Percentiles rank a stretch among this genome's conserved stretches.
Evolutionary conservation across 139 green algal species (phyloP).

Genomic region (Micromonas commoda): DNA sequence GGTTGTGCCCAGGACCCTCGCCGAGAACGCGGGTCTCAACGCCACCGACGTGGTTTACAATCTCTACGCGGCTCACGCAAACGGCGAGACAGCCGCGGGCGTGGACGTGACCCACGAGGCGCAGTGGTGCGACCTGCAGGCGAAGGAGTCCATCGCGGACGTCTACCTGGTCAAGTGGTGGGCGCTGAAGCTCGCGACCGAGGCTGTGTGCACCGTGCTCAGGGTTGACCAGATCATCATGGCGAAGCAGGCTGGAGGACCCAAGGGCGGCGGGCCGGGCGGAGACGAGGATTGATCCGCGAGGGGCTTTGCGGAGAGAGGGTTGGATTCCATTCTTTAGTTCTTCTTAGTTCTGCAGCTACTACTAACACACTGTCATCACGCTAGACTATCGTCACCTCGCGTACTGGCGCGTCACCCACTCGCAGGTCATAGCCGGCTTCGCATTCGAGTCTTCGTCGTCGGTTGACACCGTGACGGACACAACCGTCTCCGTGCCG

Average conservation of each 20-base stretch:
- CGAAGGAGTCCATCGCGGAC: conserved; percentile 41
- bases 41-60: conserved; percentile 63
- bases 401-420: not conserved
- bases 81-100: conserved; percentile 57
- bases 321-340: too few species aligned
- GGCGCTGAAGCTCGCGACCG: conserved; percentile 83
- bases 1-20: conserved; percentile 76
- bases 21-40: conserved; percentile 81
- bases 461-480: not conserved
- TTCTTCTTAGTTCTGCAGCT: too few species aligned
- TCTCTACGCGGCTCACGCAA: conserved; percentile 81
- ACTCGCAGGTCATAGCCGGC: not conserved
- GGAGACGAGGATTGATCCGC: conserved; percentile 47
- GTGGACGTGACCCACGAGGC: conserved; percentile 71
- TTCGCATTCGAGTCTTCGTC: not conserved
- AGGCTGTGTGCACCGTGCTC: conserved; percentile 89
- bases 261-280: conserved; percentile 30
- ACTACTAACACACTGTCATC: too few species aligned
- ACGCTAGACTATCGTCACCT: not conserved
- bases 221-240: conserved; percentile 98
- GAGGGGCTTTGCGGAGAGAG: too few species aligned
- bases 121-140: conserved; percentile 60
- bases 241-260: conserved; percentile 78
- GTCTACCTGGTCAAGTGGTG: conserved; percentile 76
- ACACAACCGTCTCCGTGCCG: not conserved